These are phyloP conservation scores for Globisporangium abappressorium DNA, from an alignment of 352 stramenopile genomes.

Conservation along the genomic window DNA sequence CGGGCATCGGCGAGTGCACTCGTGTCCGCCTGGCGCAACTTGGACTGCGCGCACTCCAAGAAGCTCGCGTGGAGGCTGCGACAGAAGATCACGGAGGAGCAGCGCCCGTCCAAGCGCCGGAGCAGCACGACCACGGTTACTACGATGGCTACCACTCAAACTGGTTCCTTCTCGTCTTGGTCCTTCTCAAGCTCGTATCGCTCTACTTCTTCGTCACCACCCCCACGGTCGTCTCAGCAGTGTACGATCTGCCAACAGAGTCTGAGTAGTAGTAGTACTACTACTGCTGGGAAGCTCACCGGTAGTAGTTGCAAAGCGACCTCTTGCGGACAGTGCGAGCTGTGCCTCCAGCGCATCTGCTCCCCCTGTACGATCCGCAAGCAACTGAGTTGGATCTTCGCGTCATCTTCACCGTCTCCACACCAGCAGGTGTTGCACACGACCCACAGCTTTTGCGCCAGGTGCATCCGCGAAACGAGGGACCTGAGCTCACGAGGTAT, in stretches of 20 bases:
- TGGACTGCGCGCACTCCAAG: not conserved
- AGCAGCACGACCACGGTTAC: not conserved
- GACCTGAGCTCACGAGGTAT: not conserved
- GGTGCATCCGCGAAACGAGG: not conserved
- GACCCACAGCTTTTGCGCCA: not conserved
- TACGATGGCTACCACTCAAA: not conserved
- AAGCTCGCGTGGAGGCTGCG: not conserved
- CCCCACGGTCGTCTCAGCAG: not conserved
- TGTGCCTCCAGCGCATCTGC: not conserved
- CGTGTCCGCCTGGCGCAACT: not conserved
- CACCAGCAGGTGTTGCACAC: not conserved
- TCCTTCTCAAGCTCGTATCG: not conserved
- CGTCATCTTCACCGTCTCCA: not conserved
- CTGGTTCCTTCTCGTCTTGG: not conserved
- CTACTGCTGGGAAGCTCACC: not conserved
- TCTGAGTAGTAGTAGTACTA: not conserved
- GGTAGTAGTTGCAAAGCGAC: not conserved
- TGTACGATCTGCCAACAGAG: not conserved
- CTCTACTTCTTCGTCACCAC: not conserved
- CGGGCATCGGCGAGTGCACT: conserved; percentile 26
- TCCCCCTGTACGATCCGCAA: not conserved
- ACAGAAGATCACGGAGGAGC: not conserved
- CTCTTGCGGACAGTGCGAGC: not conserved
- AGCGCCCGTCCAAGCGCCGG: not conserved
- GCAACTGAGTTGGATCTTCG: not conserved